phyloP scores from a whole-genome alignment of 2,329 filamentous ascomycete species.

The Cercospora sp. region DNA sequence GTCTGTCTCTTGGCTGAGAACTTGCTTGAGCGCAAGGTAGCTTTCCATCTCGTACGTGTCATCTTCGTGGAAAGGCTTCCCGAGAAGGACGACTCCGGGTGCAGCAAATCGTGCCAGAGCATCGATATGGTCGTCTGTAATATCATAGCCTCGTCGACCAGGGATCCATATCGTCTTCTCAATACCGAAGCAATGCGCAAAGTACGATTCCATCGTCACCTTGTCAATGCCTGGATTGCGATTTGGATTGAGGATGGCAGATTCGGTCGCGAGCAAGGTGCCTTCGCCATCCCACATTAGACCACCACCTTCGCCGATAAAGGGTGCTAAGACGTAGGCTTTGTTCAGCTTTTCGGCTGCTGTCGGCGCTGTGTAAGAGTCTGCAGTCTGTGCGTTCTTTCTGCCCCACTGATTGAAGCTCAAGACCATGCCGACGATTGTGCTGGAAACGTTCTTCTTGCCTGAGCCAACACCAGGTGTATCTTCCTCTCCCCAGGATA shows the following conservation, averaged over 20 bases:
- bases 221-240: constrained; percentile 24
- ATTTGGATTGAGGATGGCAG: constrained; percentile 25
- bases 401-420: constrained; percentile 27
- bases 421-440: constrained; percentile 21
- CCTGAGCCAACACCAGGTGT: constrained; percentile 12
- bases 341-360: constrained; percentile 18
- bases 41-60: not conserved
- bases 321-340: constrained; percentile 13
- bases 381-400: constrained; percentile 19
- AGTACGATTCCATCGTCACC: constrained; percentile 15
- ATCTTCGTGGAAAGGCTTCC: constrained; percentile 13
- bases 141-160: constrained; percentile 20
- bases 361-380: constrained; percentile 14
- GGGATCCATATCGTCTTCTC: constrained; percentile 25
- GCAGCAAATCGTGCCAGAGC: constrained; percentile 21
- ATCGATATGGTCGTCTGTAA: constrained; percentile 27
- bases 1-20: constrained; percentile 13
- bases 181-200: constrained; percentile 18
- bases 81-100: constrained; percentile 17
- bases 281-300: constrained; percentile 25
- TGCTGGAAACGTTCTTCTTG: not conserved
- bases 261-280: constrained; percentile 25
- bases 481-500: constrained; percentile 14
- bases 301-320: constrained; percentile 22
- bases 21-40: constrained; percentile 1